Conservation (phyloP, 192 early-diverging fungal species). For the Linnemannia schmuckeri region DNA sequence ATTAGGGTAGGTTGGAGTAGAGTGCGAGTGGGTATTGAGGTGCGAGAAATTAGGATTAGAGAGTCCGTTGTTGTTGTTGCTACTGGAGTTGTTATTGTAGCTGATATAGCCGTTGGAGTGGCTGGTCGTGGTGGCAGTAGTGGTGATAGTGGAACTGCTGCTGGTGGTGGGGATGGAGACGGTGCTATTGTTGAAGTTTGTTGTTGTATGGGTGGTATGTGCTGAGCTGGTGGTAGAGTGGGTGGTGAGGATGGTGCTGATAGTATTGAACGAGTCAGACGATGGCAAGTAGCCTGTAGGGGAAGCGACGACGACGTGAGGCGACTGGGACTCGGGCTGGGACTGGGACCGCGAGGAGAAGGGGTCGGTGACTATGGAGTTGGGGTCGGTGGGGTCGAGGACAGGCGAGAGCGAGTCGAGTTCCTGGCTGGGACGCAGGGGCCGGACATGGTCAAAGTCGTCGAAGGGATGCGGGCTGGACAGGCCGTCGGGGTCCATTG, state of each 20-base stretch:
- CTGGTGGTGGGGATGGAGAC: neutral
- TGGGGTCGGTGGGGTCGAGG: neutral
- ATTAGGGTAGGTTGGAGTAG: constrained; percentile 12
- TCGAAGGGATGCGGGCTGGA: constrained; percentile 34
- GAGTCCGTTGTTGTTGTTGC: neutral
- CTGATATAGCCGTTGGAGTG: neutral
- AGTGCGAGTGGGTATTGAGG: neutral
- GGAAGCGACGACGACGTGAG: neutral
- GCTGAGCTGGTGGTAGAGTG: constrained; percentile 2
- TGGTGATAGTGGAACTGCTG: neutral
- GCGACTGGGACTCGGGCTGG: neutral
- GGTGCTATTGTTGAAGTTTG: neutral
- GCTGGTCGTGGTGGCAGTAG: neutral
- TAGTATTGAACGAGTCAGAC: constrained; percentile 6
- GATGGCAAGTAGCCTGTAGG: constrained; percentile 3
- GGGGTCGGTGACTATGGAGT: neutral
- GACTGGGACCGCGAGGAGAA: neutral
- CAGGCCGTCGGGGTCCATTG: constrained; percentile 37
- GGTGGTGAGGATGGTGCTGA: constrained; percentile 7
- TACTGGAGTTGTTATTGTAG: neutral
- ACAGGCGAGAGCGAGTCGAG: neutral
- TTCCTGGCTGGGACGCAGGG: constrained; percentile 20
- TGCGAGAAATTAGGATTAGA: neutral
- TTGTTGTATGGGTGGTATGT: neutral
- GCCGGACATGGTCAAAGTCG: constrained; percentile 40